phyloP scores from a whole-genome alignment of 73 alveolate species.

The Tetrahymena elliotti region DNA sequence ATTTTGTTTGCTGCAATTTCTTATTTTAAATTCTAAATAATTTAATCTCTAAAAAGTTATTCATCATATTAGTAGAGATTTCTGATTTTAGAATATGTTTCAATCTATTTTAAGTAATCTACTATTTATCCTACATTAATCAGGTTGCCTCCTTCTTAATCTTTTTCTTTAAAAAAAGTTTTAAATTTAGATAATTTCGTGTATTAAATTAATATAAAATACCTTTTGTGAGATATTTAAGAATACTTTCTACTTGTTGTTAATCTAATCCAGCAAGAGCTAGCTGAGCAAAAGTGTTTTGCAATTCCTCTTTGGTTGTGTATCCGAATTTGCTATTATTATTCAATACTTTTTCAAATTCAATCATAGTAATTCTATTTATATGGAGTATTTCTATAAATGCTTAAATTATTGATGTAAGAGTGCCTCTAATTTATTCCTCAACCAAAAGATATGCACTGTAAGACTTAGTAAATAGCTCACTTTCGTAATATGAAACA shows the following conservation, averaged over 20 bases:
- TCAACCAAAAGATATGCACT: not conserved
- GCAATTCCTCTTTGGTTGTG: not conserved
- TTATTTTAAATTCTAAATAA: not conserved
- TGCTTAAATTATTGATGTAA: not conserved
- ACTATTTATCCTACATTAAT: not conserved
- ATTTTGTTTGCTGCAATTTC: not conserved
- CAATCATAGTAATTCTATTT: not conserved
- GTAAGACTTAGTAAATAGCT: not conserved
- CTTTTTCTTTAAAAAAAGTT: not conserved
- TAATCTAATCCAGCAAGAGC: not conserved
- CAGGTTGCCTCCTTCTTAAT: not conserved
- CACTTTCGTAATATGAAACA: not conserved
- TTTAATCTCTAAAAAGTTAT: not conserved
- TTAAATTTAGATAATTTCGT: not conserved
- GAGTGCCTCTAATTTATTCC: not conserved
- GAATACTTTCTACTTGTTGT: not conserved
- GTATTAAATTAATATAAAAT: not conserved
- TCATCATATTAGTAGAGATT: not conserved
- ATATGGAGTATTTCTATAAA: not conserved
- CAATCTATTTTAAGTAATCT: not conserved
- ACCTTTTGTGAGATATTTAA: not conserved
- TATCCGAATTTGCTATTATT: not conserved
- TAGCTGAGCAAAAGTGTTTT: not conserved
- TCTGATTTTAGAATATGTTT: not conserved
- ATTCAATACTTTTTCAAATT: not conserved